A percentile compares a stretch with the other conserved stretches of the same genome.
Evolutionary conservation across 2,329 filamentous ascomycete species (phyloP).

Genomic region (Myotisia sp.): DNA sequence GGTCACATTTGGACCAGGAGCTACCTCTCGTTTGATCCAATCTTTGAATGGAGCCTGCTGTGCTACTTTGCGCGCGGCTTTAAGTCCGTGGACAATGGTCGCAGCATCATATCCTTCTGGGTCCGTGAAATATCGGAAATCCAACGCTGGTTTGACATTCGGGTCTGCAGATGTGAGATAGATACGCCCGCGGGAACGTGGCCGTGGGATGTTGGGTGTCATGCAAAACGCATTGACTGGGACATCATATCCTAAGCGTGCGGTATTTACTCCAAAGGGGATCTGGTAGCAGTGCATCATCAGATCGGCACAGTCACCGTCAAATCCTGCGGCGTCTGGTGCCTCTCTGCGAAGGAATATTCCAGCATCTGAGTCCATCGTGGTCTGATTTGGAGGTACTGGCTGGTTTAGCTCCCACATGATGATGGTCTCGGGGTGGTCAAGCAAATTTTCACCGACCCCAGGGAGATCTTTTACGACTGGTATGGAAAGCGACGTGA

Average conservation of each 20-base stretch:
- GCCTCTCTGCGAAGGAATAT: conserved; percentile 72
- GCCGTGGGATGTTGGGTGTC: conserved; percentile 79
- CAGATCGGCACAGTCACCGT: conserved; percentile 65
- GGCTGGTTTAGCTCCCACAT: conserved; percentile 69
- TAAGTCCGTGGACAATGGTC: conserved; percentile 63
- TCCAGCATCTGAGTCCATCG: conserved; percentile 80
- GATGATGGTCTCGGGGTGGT: conserved; percentile 53
- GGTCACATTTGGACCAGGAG: conserved; percentile 58
- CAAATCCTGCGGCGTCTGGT: conserved; percentile 52
- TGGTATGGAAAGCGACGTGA: conserved; percentile 17
- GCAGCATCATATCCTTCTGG: conserved; percentile 72
- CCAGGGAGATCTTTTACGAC: conserved; percentile 19
- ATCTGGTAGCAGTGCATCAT: conserved; percentile 99
- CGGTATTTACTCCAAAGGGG: conserved; percentile 76
- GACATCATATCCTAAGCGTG: conserved; percentile 58
- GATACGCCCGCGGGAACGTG: conserved; percentile 60
- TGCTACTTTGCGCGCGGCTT: conserved; percentile 62
- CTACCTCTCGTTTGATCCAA: conserved; percentile 72
- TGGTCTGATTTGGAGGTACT: conserved; percentile 65
- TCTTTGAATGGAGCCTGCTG: conserved; percentile 62
- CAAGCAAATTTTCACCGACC: conserved; percentile 33
- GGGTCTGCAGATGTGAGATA: conserved; percentile 67
- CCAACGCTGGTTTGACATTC: conserved; percentile 62
- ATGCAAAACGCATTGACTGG: conserved; percentile 76
- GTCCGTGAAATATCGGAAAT: conserved; percentile 84